These are phyloP conservation scores for Musa schizocarpa DNA, from an alignment of 176 grass and related monocot genomes.

Conservation along the genomic window DNA sequence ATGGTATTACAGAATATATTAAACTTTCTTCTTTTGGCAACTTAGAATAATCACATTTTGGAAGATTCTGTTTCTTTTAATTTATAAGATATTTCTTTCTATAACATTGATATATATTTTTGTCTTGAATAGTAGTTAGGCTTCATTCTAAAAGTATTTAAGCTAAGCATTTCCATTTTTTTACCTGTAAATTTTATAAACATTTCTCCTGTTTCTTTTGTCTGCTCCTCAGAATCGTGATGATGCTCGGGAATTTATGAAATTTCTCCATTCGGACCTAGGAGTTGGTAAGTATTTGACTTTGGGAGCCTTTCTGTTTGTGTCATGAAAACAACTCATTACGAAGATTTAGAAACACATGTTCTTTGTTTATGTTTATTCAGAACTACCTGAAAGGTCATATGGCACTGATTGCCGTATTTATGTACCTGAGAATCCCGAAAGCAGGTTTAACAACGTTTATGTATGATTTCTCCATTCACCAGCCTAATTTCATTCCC, in stretches of 20 bases:
- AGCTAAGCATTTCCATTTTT: neutral
- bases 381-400: constrained; percentile 97
- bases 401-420: constrained; percentile 93
- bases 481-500: constrained; percentile 31
- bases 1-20: no score
- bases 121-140: no score
- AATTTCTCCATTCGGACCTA: constrained; percentile 87
- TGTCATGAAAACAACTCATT: constrained; percentile 1
- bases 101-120: no score
- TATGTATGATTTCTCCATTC: constrained; percentile 85
- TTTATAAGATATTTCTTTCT: no score
- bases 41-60: no score
- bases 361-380: constrained; percentile 8
- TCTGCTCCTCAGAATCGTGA: constrained; percentile 58
- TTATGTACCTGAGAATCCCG: constrained; percentile 92
- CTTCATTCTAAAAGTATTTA: neutral
- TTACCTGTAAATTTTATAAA: neutral
- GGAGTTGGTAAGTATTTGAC: constrained; percentile 68
- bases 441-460: constrained; percentile 97
- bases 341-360: constrained; percentile 13
- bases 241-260: constrained; percentile 95
- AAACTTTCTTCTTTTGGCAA: no score
- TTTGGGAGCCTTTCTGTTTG: constrained; percentile 11
- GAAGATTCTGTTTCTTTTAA: no score
- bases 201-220: constrained; percentile 18